Conservation (phyloP, 2,329 filamentous ascomycete genomes). For the Arthrobotrys pseudoclavata region DNA sequence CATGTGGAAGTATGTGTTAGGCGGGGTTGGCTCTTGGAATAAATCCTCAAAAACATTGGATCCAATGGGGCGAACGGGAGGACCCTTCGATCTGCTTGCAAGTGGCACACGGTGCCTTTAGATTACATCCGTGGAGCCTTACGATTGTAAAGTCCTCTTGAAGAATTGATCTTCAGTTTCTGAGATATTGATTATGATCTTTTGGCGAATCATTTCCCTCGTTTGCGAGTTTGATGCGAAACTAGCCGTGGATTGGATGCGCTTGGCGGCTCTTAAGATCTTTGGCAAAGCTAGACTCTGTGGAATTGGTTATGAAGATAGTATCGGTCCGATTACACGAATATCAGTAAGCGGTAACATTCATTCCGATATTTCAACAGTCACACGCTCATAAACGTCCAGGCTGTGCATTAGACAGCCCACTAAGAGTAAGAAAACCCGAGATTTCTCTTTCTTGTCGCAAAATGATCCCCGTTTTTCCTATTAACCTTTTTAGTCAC, state of each 20-base stretch:
- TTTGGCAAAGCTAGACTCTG: background rate
- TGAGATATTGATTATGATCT: slow-evolving; percentile 17
- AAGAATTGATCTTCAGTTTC: slow-evolving; percentile 43
- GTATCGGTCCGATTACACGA: background rate
- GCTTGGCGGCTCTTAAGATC: slow-evolving; percentile 6
- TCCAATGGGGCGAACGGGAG: slow-evolving; percentile 1
- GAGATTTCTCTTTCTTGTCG: slow-evolving; percentile 41
- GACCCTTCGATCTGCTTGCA: slow-evolving; percentile 30
- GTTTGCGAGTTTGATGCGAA: background rate
- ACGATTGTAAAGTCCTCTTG: slow-evolving; percentile 32
- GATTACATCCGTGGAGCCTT: slow-evolving; percentile 32
- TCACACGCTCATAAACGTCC: background rate
- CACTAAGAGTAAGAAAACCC: slow-evolving; percentile 35
- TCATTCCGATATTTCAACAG: background rate
- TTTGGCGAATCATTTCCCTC: slow-evolving; percentile 27
- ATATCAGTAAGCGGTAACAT: background rate
- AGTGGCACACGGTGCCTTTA: slow-evolving; percentile 7
- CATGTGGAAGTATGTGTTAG: slow-evolving; percentile 24
- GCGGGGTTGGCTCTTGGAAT: slow-evolving; percentile 5
- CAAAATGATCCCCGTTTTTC: slow-evolving; percentile 44
- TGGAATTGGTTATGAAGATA: background rate
- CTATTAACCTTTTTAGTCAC: slow-evolving; percentile 28
- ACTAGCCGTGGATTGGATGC: slow-evolving; percentile 5
- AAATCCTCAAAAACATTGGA: slow-evolving; percentile 30
- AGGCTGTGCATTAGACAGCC: slow-evolving; percentile 1